These are phyloP conservation scores for Fusarium tricinctum DNA, from an alignment of 2,329 filamentous ascomycete genomes.

Conservation along the genomic window DNA sequence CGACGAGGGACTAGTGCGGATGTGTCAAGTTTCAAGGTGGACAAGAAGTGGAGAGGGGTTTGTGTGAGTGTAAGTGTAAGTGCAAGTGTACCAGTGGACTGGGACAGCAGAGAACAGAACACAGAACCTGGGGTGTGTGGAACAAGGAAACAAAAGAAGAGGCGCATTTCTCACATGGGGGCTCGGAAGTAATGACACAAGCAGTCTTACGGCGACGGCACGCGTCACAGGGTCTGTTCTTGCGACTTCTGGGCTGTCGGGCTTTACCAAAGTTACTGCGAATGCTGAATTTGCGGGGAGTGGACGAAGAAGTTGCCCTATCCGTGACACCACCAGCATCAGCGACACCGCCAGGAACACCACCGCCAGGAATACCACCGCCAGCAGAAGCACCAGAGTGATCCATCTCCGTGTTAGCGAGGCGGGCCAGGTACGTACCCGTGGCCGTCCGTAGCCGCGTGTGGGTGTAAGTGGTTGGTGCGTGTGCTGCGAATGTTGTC, in stretches of 20 bases:
- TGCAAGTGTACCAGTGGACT: not conserved
- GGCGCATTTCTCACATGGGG: constrained; percentile 57
- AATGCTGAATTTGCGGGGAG: constrained; percentile 57
- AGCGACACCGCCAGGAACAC: not conserved
- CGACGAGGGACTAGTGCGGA: not conserved
- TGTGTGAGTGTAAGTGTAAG: too few relatives aligned
- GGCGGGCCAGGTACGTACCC: constrained; percentile 10
- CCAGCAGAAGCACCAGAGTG: constrained; percentile 8
- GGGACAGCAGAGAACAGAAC: constrained; percentile 2
- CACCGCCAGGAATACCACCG: too few relatives aligned
- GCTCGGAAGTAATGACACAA: constrained; percentile 60
- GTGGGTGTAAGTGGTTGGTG: not conserved
- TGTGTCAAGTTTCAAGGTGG: constrained; percentile 10
- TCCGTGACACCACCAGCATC: not conserved
- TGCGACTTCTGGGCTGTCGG: constrained; percentile 59
- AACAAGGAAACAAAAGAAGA: not conserved
- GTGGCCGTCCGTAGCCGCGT: not conserved
- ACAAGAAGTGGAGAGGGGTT: not conserved
- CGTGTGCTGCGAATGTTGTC: not conserved
- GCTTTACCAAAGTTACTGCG: constrained; percentile 59
- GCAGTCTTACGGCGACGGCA: constrained; percentile 62
- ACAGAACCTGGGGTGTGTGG: not conserved
- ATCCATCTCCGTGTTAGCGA: constrained; percentile 13
- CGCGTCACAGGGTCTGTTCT: constrained; percentile 62
- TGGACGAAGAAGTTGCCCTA: constrained; percentile 28